Conservation (phyloP, 1,284 basidiomycete species). For the Trametes pubescens region DNA sequence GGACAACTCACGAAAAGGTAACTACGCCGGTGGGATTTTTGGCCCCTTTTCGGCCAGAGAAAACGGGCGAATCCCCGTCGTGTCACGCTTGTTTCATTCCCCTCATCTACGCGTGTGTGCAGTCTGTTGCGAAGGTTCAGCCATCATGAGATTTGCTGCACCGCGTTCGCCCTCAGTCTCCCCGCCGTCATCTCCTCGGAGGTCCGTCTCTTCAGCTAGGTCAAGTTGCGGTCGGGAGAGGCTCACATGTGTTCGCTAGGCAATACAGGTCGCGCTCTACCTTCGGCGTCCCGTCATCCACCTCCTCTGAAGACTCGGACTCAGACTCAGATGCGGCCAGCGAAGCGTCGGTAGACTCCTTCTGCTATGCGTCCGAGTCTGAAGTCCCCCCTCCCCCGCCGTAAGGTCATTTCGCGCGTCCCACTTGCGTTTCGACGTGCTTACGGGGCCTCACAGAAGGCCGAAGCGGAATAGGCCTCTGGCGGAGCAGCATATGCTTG, state of each 20-base stretch:
- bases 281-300: slow-evolving; percentile 61
- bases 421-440: neutral
- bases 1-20: no score
- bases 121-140: neutral
- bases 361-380: slow-evolving; percentile 53
- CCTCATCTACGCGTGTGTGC: neutral
- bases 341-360: slow-evolving; percentile 45
- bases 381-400: slow-evolving; percentile 44
- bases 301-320: slow-evolving; percentile 56
- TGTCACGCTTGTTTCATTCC: neutral
- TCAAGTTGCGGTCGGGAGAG: slow-evolving; percentile 6
- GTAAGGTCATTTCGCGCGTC: slow-evolving; percentile 41
- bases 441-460: slow-evolving; percentile 21
- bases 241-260: slow-evolving; percentile 18
- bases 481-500: slow-evolving; percentile 60
- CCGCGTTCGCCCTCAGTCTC: slow-evolving; percentile 69
- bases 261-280: slow-evolving; percentile 52
- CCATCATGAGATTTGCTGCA: slow-evolving; percentile 65
- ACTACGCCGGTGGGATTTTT: no score
- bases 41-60: no score
- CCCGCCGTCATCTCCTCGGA: slow-evolving; percentile 50
- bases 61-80: no score
- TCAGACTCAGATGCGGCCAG: slow-evolving; percentile 53
- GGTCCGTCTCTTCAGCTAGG: slow-evolving; percentile 43
- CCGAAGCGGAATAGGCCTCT: slow-evolving; percentile 37